A percentile compares a stretch with the other conserved stretches of the same genome.
These are phyloP conservation scores for Barnettozyma hawaiiensis DNA, from an alignment of 1,139 yeast genomes.

Conservation along the genomic window DNA sequence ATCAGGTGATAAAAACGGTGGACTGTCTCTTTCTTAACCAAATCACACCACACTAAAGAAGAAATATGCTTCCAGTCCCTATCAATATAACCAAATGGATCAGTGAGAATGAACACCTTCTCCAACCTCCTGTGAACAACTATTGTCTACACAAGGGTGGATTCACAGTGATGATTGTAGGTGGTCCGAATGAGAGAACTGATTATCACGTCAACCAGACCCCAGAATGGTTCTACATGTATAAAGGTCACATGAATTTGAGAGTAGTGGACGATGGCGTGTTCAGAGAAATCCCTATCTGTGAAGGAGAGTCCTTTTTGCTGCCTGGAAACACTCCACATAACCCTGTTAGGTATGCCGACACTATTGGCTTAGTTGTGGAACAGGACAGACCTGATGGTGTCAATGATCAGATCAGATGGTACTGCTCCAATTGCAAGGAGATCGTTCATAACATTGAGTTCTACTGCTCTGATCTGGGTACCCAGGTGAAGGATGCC, in stretches of 20 bases:
- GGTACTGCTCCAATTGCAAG: slow-evolving; percentile 78
- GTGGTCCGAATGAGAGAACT: slow-evolving; percentile 92
- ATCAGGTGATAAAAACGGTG: background rate
- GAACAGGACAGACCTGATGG: slow-evolving; percentile 86
- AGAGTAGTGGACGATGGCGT: slow-evolving; percentile 80
- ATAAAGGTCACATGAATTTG: slow-evolving; percentile 80
- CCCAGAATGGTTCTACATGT: slow-evolving; percentile 88
- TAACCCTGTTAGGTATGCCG: slow-evolving; percentile 79
- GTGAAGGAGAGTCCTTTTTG: slow-evolving; percentile 83
- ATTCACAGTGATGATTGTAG: slow-evolving; percentile 83
- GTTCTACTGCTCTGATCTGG: slow-evolving; percentile 76
- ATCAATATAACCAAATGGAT: slow-evolving; percentile 80
- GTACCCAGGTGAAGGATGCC: slow-evolving; percentile 85
- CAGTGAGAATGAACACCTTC: slow-evolving; percentile 61
- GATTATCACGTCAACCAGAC: slow-evolving; percentile 93
- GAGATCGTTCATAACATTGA: slow-evolving; percentile 61
- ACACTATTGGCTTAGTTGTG: slow-evolving; percentile 89
- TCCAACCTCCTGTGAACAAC: slow-evolving; percentile 91
- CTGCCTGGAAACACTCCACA: slow-evolving; percentile 85
- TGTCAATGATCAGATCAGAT: slow-evolving; percentile 62
- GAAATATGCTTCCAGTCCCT: slow-evolving; percentile 52
- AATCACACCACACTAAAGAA: background rate
- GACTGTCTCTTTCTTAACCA: too few species aligned
- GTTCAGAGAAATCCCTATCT: slow-evolving; percentile 68
- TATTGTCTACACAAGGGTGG: slow-evolving; percentile 89